These are phyloP conservation scores for Aleurites moluccanus DNA, from an alignment of 441 rosid species.

Conservation along the genomic window DNA sequence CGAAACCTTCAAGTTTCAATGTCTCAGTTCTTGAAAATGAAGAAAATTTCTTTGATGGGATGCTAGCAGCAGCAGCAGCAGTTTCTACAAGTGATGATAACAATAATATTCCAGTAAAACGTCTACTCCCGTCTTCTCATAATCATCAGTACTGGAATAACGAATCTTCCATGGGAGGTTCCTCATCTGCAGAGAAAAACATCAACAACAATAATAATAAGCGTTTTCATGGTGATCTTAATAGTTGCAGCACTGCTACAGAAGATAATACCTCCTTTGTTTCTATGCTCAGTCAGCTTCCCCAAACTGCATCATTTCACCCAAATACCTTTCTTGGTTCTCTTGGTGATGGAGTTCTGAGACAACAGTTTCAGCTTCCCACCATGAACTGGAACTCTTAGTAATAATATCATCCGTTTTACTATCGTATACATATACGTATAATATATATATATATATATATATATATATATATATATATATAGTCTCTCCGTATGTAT, in stretches of 20 bases:
- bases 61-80: conserved; percentile 32
- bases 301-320: conserved; percentile 47
- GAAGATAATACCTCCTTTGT: conserved; percentile 58
- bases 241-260: conserved; percentile 28
- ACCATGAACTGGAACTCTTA: conserved; percentile 62
- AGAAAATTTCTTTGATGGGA: conserved; percentile 62
- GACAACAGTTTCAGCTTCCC: conserved; percentile 68
- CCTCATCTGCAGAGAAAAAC: conserved; percentile 32
- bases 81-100: background rate
- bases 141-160: conserved; percentile 50
- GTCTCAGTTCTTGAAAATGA: conserved; percentile 55
- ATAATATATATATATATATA: background rate
- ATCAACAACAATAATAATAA: no score
- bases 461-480: background rate
- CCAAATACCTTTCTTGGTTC: conserved; percentile 44
- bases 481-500: background rate
- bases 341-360: conserved; percentile 51
- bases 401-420: background rate
- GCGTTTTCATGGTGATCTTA: conserved; percentile 59
- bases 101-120: conserved; percentile 26
- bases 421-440: conserved; percentile 1
- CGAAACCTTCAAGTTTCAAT: conserved; percentile 24
- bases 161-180: conserved; percentile 30
- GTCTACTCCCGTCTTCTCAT: conserved; percentile 23
- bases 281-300: conserved; percentile 65